These are phyloP conservation scores for Leccinum fibrillosum DNA, from an alignment of 768 basidiomycete genomes.

Conservation along the genomic window DNA sequence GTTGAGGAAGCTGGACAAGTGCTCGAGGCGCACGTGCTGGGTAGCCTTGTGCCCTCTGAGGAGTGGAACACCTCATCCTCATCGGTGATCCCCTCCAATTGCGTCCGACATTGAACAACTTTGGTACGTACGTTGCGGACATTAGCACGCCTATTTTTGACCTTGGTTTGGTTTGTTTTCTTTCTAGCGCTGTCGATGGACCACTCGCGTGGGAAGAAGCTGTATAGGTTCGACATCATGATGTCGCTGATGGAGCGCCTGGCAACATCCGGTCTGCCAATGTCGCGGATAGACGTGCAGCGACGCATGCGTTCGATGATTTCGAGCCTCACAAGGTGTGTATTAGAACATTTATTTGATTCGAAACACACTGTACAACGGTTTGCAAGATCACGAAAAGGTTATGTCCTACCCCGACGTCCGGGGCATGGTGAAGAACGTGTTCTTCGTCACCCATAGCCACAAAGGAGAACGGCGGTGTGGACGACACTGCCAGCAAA, in stretches of 20 bases:
- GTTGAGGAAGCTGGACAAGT: slow-evolving; percentile 85
- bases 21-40: slow-evolving; percentile 72
- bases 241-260: slow-evolving; percentile 73
- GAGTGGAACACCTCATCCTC: slow-evolving; percentile 66
- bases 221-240: slow-evolving; percentile 60
- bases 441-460: slow-evolving; percentile 66
- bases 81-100: slow-evolving; percentile 80
- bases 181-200: slow-evolving; percentile 64
- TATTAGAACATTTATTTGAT: not conserved
- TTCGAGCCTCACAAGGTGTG: slow-evolving; percentile 44
- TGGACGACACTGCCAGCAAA: slow-evolving; percentile 40
- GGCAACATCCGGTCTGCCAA: slow-evolving; percentile 46
- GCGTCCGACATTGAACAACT: slow-evolving; percentile 64
- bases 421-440: slow-evolving; percentile 57
- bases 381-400: slow-evolving; percentile 51
- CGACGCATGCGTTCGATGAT: slow-evolving; percentile 69
- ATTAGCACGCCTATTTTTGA: too few species aligned
- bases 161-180: not conserved
- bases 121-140: slow-evolving; percentile 34
- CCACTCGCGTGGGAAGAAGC: slow-evolving; percentile 45
- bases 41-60: slow-evolving; percentile 52
- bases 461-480: slow-evolving; percentile 56
- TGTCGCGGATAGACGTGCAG: slow-evolving; percentile 72
- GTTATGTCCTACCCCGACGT: slow-evolving; percentile 53
- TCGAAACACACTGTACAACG: slow-evolving; percentile 51